These are phyloP conservation scores for Incumbomyces lentus DNA, from an alignment of 2,329 filamentous ascomycete genomes.

Conservation along the genomic window DNA sequence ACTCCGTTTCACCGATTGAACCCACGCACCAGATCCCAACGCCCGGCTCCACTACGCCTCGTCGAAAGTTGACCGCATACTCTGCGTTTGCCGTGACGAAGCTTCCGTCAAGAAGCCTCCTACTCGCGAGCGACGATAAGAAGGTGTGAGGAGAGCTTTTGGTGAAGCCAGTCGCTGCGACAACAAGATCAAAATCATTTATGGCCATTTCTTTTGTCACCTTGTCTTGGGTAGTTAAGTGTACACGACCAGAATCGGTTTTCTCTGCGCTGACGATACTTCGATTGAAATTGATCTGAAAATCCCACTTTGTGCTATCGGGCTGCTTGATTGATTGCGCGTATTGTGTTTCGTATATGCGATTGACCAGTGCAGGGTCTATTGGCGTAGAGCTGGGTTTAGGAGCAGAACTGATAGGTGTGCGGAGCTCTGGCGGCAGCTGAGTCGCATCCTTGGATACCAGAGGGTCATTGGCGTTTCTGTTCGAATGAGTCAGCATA, in stretches of 20 bases:
- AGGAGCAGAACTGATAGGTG: too few relatives aligned
- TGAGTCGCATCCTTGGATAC: background rate
- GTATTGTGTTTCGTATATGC: slow-evolving; percentile 16
- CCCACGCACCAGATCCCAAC: slow-evolving; percentile 88
- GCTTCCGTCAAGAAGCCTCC: background rate
- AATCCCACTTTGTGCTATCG: slow-evolving; percentile 13
- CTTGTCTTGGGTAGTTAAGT: background rate
- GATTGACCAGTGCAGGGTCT: slow-evolving; percentile 28
- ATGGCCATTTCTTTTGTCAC: background rate
- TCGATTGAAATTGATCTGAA: slow-evolving; percentile 13
- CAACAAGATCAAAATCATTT: slow-evolving; percentile 14
- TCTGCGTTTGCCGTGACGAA: slow-evolving; percentile 60
- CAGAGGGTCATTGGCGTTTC: background rate
- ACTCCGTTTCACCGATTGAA: slow-evolving; percentile 57
- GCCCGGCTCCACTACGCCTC: slow-evolving; percentile 56
- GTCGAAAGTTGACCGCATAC: slow-evolving; percentile 65
- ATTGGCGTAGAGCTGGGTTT: background rate
- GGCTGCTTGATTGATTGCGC: slow-evolving; percentile 14
- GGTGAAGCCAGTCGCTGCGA: slow-evolving; percentile 25
- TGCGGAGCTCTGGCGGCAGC: background rate
- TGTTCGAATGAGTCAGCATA: background rate
- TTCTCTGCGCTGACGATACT: slow-evolving; percentile 3
- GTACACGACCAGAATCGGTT: slow-evolving; percentile 1
- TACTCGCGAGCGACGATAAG: slow-evolving; percentile 33
- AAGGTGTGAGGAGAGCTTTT: slow-evolving; percentile 69